These are phyloP conservation scores for Austroboletus festivus DNA, from an alignment of 768 basidiomycete species.

Conservation along the genomic window DNA sequence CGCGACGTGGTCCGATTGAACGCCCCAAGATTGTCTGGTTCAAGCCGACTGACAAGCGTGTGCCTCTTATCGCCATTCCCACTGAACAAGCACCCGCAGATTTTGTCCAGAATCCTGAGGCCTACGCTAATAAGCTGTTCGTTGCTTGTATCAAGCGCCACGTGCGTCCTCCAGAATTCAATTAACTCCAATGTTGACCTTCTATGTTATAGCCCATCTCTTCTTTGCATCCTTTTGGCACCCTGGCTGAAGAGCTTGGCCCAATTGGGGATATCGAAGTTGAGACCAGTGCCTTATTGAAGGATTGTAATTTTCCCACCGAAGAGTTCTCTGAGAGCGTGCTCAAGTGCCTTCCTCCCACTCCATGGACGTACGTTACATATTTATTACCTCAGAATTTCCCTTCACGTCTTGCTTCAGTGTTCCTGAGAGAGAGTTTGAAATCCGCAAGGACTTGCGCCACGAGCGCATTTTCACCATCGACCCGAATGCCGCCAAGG, in stretches of 20 bases:
- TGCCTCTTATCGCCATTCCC: conserved; percentile 96
- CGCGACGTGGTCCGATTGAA: conserved; percentile 72
- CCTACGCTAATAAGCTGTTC: conserved; percentile 86
- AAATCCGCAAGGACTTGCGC: conserved; percentile 86
- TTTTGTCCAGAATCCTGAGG: conserved; percentile 92
- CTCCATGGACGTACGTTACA: conserved; percentile 80
- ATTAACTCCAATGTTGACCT: conserved; percentile 14
- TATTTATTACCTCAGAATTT: not conserved
- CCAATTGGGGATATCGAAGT: conserved; percentile 98
- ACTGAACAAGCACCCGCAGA: conserved; percentile 97
- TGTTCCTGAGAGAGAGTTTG: conserved; percentile 85
- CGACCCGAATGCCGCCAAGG: conserved; percentile 85
- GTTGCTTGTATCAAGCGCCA: conserved; percentile 99
- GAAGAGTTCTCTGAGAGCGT: conserved; percentile 97
- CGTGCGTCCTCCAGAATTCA: conserved; percentile 46
- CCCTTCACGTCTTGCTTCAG: conserved; percentile 35
- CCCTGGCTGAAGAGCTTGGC: conserved; percentile 95
- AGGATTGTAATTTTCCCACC: conserved; percentile 98
- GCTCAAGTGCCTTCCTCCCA: conserved; percentile 90
- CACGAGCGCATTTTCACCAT: conserved; percentile 87
- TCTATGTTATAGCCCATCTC: conserved; percentile 67
- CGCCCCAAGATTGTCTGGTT: conserved; percentile 99
- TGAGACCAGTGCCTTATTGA: conserved; percentile 94
- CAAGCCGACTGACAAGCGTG: conserved; percentile 98
- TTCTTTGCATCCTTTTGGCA: conserved; percentile 97